phyloP scores from a whole-genome alignment of 768 basidiomycete genomes.

The Suillus paluster region DNA sequence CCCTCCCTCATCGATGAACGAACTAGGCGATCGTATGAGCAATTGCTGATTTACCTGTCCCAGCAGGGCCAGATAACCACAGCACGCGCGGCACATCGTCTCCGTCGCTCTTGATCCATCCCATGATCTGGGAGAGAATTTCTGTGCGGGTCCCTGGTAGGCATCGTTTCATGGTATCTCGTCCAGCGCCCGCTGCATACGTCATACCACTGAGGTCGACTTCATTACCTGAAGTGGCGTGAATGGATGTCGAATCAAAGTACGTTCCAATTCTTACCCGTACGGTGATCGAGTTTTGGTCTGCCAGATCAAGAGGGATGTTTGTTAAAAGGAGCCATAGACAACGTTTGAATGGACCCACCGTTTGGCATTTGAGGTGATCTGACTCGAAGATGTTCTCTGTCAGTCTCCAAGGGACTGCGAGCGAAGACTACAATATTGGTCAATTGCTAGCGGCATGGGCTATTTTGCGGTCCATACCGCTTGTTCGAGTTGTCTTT shows the following conservation, averaged over 20 bases:
- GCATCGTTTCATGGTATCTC: conserved; percentile 17
- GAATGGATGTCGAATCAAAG: neutral
- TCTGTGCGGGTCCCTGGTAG: conserved; percentile 26
- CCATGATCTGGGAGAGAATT: conserved; percentile 28
- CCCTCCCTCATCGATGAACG: conserved; percentile 13
- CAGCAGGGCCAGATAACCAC: conserved; percentile 30
- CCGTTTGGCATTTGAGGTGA: too few species aligned
- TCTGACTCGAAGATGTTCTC: too few species aligned
- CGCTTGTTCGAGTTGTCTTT: too few species aligned
- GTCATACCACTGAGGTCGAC: neutral
- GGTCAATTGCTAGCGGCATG: too few species aligned
- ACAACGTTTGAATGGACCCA: too few species aligned
- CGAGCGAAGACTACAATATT: too few species aligned
- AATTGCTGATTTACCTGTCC: conserved; percentile 27
- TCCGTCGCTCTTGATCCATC: conserved; percentile 24
- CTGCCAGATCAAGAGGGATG: too few species aligned
- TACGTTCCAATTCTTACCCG: too few species aligned
- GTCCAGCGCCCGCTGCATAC: conserved; percentile 6
- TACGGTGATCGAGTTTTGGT: too few species aligned
- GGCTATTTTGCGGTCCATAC: too few species aligned
- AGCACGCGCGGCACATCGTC: conserved; percentile 15
- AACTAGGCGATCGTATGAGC: conserved; percentile 12
- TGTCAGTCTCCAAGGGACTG: too few species aligned
- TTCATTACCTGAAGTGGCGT: neutral
- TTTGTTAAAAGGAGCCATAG: too few species aligned